Conservation (phyloP, 1,284 basidiomycete species). For the Pyrrhoderma lamaoense region DNA sequence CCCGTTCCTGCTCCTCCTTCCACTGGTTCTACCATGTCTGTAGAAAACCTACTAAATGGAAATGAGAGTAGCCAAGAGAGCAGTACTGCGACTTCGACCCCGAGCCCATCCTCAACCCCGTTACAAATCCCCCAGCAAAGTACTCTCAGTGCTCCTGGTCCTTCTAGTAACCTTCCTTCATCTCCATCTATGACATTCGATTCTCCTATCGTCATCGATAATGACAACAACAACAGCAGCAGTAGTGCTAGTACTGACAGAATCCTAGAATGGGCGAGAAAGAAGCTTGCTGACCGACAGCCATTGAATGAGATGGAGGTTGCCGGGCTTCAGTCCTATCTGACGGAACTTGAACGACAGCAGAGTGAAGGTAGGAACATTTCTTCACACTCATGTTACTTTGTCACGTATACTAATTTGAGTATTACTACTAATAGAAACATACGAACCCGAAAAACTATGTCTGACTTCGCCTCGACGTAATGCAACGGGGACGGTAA, state of each 20-base stretch:
- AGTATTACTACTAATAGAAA: conserved; percentile 18
- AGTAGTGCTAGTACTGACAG: too few relatives aligned
- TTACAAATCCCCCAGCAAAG: too few relatives aligned
- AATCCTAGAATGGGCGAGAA: conserved; percentile 2
- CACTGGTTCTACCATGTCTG: too few relatives aligned
- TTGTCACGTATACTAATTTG: too few relatives aligned
- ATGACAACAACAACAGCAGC: too few relatives aligned
- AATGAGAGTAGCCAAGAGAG: too few relatives aligned
- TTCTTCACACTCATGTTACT: background rate
- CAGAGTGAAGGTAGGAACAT: conserved; percentile 17
- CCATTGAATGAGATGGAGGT: conserved; percentile 5
- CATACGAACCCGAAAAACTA: conserved; percentile 43
- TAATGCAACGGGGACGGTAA: conserved; percentile 27
- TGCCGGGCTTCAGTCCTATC: conserved; percentile 2
- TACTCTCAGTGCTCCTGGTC: background rate
- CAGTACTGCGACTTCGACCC: background rate
- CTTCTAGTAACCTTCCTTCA: background rate
- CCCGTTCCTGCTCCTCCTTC: too few relatives aligned
- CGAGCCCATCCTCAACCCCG: background rate
- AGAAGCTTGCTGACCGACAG: conserved; percentile 1
- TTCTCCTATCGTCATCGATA: too few relatives aligned
- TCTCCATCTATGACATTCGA: background rate
- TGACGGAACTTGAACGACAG: conserved; percentile 24
- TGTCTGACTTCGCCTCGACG: conserved; percentile 46
- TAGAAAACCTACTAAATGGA: too few relatives aligned